These are phyloP conservation scores for Acanthamoeba pearcei DNA, from an alignment of 208 protist genomes.

Conservation along the genomic window DNA sequence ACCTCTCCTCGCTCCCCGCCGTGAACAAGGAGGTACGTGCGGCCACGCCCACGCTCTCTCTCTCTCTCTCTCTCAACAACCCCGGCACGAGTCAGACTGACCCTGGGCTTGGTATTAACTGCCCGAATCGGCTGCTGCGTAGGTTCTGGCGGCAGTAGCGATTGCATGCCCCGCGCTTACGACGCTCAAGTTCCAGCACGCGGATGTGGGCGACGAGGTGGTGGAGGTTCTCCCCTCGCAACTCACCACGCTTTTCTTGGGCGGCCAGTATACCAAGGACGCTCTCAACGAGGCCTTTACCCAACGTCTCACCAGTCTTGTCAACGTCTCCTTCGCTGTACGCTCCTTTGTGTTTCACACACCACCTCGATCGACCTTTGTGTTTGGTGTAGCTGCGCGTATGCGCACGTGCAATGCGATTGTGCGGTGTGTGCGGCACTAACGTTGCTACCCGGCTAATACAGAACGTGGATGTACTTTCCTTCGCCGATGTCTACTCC, in stretches of 20 bases:
- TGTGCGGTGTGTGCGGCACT: background rate
- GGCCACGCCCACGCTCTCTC: too few species aligned
- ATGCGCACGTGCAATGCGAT: too few species aligned
- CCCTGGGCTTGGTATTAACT: too few species aligned
- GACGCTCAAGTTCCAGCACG: background rate
- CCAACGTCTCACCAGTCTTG: background rate
- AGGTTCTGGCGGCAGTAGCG: background rate
- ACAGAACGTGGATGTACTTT: background rate
- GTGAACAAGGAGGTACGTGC: background rate
- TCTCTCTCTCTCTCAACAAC: too few species aligned
- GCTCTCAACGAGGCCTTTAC: background rate
- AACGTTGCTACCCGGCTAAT: too few species aligned
- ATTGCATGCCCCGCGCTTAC: background rate
- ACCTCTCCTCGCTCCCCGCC: background rate
- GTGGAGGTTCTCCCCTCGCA: background rate
- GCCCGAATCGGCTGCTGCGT: background rate
- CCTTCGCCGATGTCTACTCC: background rate
- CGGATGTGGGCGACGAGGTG: background rate
- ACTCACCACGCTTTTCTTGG: background rate
- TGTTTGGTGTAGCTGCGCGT: too few species aligned
- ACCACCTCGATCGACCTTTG: too few species aligned
- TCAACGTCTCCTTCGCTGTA: background rate
- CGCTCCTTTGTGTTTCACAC: background rate
- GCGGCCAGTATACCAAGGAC: background rate
- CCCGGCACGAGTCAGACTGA: too few species aligned